These are phyloP conservation scores for Schizophyllum amplum DNA, from an alignment of 1,284 basidiomycete species.

Conservation along the genomic window DNA sequence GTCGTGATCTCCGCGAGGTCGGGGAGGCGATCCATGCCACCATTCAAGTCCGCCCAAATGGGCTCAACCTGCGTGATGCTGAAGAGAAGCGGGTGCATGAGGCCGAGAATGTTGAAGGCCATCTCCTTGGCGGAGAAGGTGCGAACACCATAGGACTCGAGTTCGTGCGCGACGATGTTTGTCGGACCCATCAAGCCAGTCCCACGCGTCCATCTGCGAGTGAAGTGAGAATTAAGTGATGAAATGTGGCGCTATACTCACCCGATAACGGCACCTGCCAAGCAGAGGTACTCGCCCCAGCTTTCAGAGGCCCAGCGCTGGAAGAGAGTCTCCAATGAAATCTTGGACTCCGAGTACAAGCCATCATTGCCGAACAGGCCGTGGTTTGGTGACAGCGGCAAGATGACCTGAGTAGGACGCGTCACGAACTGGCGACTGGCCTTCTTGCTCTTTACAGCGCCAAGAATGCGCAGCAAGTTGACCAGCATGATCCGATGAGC, in stretches of 20 bases:
- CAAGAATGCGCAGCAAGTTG: conserved; percentile 91
- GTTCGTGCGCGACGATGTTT: conserved; percentile 90
- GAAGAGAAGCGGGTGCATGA: conserved; percentile 99
- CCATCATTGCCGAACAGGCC: conserved; percentile 98
- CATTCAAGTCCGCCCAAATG: conserved; percentile 96
- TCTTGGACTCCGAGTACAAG: conserved; percentile 97
- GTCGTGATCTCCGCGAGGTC: conserved; percentile 89
- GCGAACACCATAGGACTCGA: conserved; percentile 90
- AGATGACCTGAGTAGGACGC: conserved; percentile 94
- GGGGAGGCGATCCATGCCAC: conserved; percentile 94
- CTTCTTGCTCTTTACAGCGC: conserved; percentile 97
- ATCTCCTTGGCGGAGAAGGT: conserved; percentile 99
- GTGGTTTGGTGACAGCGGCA: conserved; percentile 96
- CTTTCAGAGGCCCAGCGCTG: conserved; percentile 97
- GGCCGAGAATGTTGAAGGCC: conserved; percentile 98
- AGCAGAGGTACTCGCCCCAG: conserved; percentile 98
- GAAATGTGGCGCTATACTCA: conserved; percentile 29
- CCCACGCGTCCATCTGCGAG: conserved; percentile 85
- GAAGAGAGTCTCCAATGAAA: conserved; percentile 95
- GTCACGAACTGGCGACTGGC: conserved; percentile 94
- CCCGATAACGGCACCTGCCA: conserved; percentile 98
- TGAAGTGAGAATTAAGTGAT: conserved; percentile 12
- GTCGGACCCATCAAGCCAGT: conserved; percentile 98
- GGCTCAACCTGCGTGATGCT: conserved; percentile 99
- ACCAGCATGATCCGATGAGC: conserved; percentile 97